Percentiles rank a stretch among this genome's conserved stretches.
phyloP scores from a whole-genome alignment of 352 stramenopile species.

The Ophiocytium majus region DNA sequence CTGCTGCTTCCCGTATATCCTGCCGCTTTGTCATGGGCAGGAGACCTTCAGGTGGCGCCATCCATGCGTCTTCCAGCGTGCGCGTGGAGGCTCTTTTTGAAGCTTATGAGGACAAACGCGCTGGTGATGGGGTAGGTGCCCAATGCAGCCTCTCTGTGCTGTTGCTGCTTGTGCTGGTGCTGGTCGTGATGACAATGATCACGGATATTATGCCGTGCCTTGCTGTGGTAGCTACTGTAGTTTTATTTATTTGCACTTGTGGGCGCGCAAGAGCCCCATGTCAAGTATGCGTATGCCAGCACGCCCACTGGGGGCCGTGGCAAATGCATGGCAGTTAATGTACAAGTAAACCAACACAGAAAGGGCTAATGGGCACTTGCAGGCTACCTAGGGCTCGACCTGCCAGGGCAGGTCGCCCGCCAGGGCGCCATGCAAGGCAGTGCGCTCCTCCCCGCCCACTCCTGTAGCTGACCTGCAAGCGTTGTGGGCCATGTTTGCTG shows the following conservation, averaged over 20 bases:
- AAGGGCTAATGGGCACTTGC: not conserved
- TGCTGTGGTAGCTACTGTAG: not conserved
- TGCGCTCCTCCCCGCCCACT: not conserved
- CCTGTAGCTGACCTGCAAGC: no score
- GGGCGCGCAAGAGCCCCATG: no score
- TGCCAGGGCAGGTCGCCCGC: not conserved
- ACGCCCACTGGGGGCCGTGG: no score
- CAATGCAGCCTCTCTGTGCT: not conserved
- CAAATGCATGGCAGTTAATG: no score
- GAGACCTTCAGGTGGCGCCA: not conserved
- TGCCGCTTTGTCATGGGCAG: not conserved
- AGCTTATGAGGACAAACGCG: conserved; percentile 8
- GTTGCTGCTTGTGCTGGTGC: not conserved
- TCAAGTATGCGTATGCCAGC: no score
- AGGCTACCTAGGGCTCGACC: not conserved
- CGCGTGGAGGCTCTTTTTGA: not conserved
- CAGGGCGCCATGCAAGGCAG: not conserved
- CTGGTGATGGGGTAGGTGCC: not conserved
- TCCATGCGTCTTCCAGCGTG: not conserved
- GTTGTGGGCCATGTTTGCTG: no score
- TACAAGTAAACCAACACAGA: no score
- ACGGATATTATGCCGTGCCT: not conserved
- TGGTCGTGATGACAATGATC: not conserved
- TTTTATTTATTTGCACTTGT: no score
- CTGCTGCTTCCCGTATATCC: not conserved